phyloP scores from a whole-genome alignment of 1,284 basidiomycete species.

The Puccinia coronata region DNA sequence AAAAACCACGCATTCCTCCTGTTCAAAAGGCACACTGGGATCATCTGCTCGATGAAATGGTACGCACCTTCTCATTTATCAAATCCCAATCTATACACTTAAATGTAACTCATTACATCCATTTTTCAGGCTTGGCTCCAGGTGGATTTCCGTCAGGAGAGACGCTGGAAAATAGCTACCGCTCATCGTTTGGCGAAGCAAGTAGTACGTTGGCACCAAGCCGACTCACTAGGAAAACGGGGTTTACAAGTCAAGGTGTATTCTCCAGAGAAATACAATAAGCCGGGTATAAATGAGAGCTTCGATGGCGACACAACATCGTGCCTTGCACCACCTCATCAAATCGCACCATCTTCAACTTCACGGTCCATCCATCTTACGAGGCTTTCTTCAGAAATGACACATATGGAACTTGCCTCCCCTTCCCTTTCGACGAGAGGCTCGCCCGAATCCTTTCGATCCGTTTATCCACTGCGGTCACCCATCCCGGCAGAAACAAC shows the following conservation, averaged over 20 bases:
- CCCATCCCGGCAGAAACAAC: slow-evolving; percentile 13
- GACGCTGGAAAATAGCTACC: slow-evolving; percentile 76
- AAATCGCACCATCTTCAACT: slow-evolving; percentile 9
- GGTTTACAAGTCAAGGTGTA: slow-evolving; percentile 25
- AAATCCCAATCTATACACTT: background rate
- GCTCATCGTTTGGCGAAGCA: slow-evolving; percentile 30
- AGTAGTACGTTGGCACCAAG: slow-evolving; percentile 22
- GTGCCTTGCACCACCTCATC: background rate
- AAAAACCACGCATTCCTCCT: slow-evolving; percentile 83
- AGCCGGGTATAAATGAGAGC: background rate
- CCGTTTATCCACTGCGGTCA: background rate
- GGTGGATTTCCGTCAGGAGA: slow-evolving; percentile 88
- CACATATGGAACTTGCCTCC: background rate
- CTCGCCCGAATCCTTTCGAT: slow-evolving; percentile 28
- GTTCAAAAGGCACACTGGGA: slow-evolving; percentile 90
- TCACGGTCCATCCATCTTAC: background rate
- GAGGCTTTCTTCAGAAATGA: slow-evolving; percentile 1
- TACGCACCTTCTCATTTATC: slow-evolving; percentile 59
- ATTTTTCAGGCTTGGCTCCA: slow-evolving; percentile 85
- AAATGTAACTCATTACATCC: background rate
- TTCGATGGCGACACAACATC: background rate
- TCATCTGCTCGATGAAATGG: slow-evolving; percentile 94
- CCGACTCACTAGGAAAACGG: slow-evolving; percentile 16
- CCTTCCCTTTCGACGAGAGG: slow-evolving; percentile 24
- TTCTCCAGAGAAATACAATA: background rate